Conservation (phyloP, 2,329 filamentous ascomycete species). For the Sporothrix dimorphospora region DNA sequence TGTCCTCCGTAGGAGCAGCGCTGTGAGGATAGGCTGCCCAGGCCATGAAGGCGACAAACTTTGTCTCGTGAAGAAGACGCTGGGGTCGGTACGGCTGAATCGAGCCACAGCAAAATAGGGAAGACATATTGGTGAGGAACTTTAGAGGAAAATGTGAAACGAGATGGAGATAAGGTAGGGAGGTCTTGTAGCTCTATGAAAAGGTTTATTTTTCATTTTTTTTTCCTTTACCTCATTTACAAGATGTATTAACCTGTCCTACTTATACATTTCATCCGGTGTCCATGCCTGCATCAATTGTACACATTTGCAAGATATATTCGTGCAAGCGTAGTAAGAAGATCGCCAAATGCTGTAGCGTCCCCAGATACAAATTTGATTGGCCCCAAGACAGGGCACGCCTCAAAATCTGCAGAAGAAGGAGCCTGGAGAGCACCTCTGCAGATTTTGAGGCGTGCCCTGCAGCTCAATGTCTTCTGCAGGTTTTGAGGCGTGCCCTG, state of each 20-base stretch:
- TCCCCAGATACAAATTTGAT: neutral
- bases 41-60: slow-evolving; percentile 37
- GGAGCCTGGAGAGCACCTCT: neutral
- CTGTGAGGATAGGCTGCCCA: slow-evolving; percentile 41
- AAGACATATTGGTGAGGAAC: neutral
- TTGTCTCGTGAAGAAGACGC: slow-evolving; percentile 36
- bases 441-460: slow-evolving; percentile 12
- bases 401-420: slow-evolving; percentile 8
- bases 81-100: slow-evolving; percentile 37
- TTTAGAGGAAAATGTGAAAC: no score
- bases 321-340: neutral
- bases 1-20: slow-evolving; percentile 4
- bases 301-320: no score
- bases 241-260: no score
- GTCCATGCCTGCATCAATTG: no score
- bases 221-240: no score
- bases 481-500: slow-evolving; percentile 6
- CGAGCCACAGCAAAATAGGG: slow-evolving; percentile 36
- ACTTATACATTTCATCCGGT: no score
- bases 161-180: neutral
- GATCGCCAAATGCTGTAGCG: neutral
- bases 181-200: no score
- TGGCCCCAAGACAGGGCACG: neutral
- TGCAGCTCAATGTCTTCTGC: neutral
- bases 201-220: no score